These are phyloP conservation scores for Lipomyces oligophaga DNA, from an alignment of 805 yeast genomes.

Conservation along the genomic window DNA sequence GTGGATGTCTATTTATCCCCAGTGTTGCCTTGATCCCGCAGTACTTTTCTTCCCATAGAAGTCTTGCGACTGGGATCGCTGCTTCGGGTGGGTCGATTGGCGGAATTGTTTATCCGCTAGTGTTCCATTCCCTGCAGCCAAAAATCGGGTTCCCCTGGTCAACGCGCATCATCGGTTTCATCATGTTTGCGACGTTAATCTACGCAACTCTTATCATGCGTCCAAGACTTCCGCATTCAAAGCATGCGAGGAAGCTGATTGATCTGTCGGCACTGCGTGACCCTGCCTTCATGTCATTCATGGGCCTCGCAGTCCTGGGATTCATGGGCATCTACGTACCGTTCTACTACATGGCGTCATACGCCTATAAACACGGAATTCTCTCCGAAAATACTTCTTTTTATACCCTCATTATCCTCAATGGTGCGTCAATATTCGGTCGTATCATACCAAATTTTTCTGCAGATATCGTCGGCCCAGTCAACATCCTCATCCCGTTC, in stretches of 20 bases:
- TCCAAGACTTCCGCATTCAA: constrained; percentile 31
- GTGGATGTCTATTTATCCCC: constrained; percentile 43
- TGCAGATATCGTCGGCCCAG: constrained; percentile 49
- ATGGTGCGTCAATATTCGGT: constrained; percentile 46
- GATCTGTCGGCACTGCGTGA: constrained; percentile 33
- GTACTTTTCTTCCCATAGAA: constrained; percentile 44
- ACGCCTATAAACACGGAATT: constrained; percentile 30
- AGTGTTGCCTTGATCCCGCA: constrained; percentile 45
- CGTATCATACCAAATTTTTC: constrained; percentile 47
- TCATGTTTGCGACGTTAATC: constrained; percentile 37
- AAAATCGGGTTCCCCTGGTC: constrained; percentile 53
- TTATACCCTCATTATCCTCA: constrained; percentile 37
- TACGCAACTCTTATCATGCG: constrained; percentile 29
- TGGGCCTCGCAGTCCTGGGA: constrained; percentile 31
- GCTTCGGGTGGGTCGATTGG: constrained; percentile 52
- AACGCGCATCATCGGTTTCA: constrained; percentile 47
- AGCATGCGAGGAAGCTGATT: constrained; percentile 8
- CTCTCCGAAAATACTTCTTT: constrained; percentile 26
- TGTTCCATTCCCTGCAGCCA: constrained; percentile 42
- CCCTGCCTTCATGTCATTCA: constrained; percentile 30
- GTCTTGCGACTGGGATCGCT: constrained; percentile 45
- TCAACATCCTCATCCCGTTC: constrained; percentile 41
- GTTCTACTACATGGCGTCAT: constrained; percentile 36
- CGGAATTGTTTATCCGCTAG: constrained; percentile 48
- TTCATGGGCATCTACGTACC: constrained; percentile 37